A percentile compares a stretch with the other conserved stretches of the same genome.
These are phyloP conservation scores for Emiliania huxleyi DNA, from an alignment of 78 protist genomes.

Conservation along the genomic window DNA sequence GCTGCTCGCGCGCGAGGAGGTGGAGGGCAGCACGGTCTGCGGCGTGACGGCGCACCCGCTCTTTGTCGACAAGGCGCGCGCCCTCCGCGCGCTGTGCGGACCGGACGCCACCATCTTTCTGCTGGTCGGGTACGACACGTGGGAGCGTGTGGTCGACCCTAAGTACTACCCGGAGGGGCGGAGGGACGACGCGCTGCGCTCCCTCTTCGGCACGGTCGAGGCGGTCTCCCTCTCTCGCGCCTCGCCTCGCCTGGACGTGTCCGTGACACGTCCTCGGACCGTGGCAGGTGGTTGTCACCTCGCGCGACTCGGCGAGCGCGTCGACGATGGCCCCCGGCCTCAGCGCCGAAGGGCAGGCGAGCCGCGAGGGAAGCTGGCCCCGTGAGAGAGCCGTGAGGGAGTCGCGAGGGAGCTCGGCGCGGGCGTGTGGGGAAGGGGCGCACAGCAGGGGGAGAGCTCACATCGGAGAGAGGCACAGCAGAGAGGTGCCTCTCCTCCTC, in stretches of 20 bases:
- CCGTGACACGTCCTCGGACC: no score
- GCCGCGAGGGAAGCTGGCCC: not conserved
- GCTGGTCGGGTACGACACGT: constrained; percentile 13
- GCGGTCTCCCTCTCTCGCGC: not conserved
- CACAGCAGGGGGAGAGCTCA: no score
- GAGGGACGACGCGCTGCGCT: not conserved
- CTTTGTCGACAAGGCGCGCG: not conserved
- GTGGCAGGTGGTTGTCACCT: not conserved
- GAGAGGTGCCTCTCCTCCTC: no score
- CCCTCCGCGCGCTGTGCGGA: not conserved
- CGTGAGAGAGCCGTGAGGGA: no score
- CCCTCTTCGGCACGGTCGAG: not conserved
- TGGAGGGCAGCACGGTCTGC: not conserved
- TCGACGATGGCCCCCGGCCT: no score
- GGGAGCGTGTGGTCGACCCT: not conserved
- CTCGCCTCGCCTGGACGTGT: no score
- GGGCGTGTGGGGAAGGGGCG: no score
- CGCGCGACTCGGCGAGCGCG: not conserved
- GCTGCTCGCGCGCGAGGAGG: not conserved
- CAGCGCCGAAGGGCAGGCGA: no score
- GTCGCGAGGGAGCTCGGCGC: no score
- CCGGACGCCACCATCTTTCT: not conserved
- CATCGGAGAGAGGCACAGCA: no score
- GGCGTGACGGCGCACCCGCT: constrained; percentile 1
- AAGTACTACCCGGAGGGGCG: not conserved